phyloP scores from a whole-genome alignment of 208 protist genomes.

The Angomonas ambiguus region DNA sequence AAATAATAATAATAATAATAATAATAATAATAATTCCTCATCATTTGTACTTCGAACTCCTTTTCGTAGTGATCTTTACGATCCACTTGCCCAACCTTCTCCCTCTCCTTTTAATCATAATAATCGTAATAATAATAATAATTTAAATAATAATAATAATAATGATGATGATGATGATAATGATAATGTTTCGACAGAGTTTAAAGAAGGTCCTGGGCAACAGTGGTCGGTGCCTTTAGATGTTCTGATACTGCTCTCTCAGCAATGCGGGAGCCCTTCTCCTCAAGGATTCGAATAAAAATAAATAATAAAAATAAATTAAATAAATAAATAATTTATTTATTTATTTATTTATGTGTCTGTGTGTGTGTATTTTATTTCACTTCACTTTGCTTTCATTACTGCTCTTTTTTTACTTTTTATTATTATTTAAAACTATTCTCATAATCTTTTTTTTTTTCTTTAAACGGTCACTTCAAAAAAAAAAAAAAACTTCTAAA shows the following conservation, averaged over 20 bases:
- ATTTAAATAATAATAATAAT: too few relatives aligned
- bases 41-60: too few relatives aligned
- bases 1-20: too few relatives aligned
- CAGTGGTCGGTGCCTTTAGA: too few relatives aligned
- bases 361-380: too few relatives aligned
- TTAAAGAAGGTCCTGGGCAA: too few relatives aligned
- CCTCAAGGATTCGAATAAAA: conserved; percentile 37
- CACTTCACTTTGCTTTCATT: conserved; percentile 4
- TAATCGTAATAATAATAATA: conserved; percentile 1
- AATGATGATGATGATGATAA: too few relatives aligned
- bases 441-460: conserved; percentile 17
- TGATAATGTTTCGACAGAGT: too few relatives aligned
- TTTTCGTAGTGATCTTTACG: too few relatives aligned
- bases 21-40: too few relatives aligned
- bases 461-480: neutral
- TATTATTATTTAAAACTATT: neutral
- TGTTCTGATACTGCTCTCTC: conserved; percentile 5
- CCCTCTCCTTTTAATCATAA: neutral
- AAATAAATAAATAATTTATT: neutral
- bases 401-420: conserved; percentile 9
- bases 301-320: neutral
- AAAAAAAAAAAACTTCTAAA: conserved; percentile 7
- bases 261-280: conserved; percentile 25
- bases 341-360: conserved; percentile 8
- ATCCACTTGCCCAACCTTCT: too few relatives aligned